Evolutionary conservation across 1,139 yeast species (phyloP).

Genomic region (Petasospora rhodanensis): DNA sequence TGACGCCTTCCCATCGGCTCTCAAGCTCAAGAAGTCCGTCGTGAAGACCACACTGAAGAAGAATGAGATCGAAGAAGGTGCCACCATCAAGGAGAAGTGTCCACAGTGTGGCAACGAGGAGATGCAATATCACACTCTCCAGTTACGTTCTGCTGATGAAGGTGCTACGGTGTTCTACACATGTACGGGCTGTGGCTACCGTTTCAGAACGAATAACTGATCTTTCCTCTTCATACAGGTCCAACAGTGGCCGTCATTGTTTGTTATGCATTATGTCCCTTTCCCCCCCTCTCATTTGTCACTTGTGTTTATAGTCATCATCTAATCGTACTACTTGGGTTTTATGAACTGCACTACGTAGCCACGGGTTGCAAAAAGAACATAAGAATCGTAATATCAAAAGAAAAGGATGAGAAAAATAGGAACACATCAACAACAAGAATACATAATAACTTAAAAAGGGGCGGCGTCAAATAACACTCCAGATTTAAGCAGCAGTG

Average conservation of each 20-base stretch:
- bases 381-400: background rate
- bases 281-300: no score
- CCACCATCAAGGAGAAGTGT: constrained; percentile 93
- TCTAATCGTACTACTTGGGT: no score
- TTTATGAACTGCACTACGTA: background rate
- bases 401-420: constrained; percentile 1
- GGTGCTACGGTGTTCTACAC: constrained; percentile 97
- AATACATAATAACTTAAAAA: no score
- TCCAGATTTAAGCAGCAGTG: constrained; percentile 18
- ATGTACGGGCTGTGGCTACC: constrained; percentile 87
- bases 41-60: constrained; percentile 80
- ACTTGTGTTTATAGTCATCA: no score
- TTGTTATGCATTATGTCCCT: no score
- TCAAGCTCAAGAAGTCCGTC: constrained; percentile 77
- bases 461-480: no score
- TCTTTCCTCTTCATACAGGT: background rate
- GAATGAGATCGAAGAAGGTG: constrained; percentile 87
- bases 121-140: constrained; percentile 96
- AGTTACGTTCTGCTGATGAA: constrained; percentile 96
- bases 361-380: background rate
- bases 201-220: constrained; percentile 86
- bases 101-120: constrained; percentile 97
- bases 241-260: no score
- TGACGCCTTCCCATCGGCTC: constrained; percentile 88
- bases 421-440: background rate